Evolutionary conservation across 1,139 yeast species (phyloP).

Genomic region (Suhomyces yuchorum): DNA sequence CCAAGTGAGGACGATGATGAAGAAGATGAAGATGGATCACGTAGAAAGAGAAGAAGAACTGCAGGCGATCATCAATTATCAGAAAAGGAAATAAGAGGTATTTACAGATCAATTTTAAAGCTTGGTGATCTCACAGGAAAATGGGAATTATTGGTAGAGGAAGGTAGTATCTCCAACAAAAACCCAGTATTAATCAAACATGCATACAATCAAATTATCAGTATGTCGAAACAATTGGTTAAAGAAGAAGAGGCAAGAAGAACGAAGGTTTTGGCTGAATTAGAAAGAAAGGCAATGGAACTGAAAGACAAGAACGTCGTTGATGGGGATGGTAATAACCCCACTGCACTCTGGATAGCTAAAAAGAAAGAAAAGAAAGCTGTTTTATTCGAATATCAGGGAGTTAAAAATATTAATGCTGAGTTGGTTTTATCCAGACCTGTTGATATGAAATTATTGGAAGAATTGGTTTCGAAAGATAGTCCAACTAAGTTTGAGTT

Average conservation of each 20-base stretch:
- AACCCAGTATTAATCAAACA: slow-evolving; percentile 80
- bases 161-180: slow-evolving; percentile 85
- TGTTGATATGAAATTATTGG: slow-evolving; percentile 70
- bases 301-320: slow-evolving; percentile 44
- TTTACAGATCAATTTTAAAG: slow-evolving; percentile 80
- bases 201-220: slow-evolving; percentile 71
- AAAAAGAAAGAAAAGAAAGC: slow-evolving; percentile 83
- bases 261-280: slow-evolving; percentile 52
- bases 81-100: slow-evolving; percentile 84
- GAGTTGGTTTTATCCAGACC: slow-evolving; percentile 85
- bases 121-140: slow-evolving; percentile 79
- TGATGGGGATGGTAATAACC: slow-evolving; percentile 22
- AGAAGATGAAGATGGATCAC: slow-evolving; percentile 39
- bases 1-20: slow-evolving; percentile 38
- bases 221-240: slow-evolving; percentile 62
- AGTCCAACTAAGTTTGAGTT: slow-evolving; percentile 62
- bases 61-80: slow-evolving; percentile 62
- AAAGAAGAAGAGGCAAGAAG: slow-evolving; percentile 70
- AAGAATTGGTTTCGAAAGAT: slow-evolving; percentile 57
- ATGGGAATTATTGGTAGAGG: slow-evolving; percentile 88
- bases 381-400: slow-evolving; percentile 82
- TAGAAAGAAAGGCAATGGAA: slow-evolving; percentile 64
- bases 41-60: slow-evolving; percentile 32
- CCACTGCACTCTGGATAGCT: slow-evolving; percentile 52
- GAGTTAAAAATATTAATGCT: slow-evolving; percentile 88